phyloP scores from a whole-genome alignment of 768 basidiomycete genomes.

The Tephrocybe sp. region DNA sequence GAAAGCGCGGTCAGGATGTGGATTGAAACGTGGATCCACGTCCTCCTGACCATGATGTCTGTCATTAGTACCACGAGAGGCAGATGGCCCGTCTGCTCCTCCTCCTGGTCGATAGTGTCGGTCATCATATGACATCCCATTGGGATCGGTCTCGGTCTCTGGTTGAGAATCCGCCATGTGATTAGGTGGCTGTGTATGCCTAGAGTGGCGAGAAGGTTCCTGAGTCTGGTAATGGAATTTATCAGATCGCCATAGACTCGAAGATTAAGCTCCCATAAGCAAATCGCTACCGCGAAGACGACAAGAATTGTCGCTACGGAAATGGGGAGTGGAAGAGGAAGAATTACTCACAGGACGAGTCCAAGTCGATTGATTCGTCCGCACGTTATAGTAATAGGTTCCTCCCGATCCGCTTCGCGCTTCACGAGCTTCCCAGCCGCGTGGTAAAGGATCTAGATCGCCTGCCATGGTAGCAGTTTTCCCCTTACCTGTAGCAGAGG shows the following conservation, averaged over 20 bases:
- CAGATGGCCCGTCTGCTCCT: slow-evolving; percentile 18
- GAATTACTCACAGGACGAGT: slow-evolving; percentile 39
- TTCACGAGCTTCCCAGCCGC: slow-evolving; percentile 58
- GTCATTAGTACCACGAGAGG: slow-evolving; percentile 18
- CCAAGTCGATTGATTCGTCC: slow-evolving; percentile 60
- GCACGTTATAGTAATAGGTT: slow-evolving; percentile 56
- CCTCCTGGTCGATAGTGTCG: slow-evolving; percentile 60
- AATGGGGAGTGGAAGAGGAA: slow-evolving; percentile 22
- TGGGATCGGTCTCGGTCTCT: slow-evolving; percentile 13
- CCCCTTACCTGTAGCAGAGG: slow-evolving; percentile 17
- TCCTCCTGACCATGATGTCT: slow-evolving; percentile 20
- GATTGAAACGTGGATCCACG: slow-evolving; percentile 16
- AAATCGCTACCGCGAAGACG: slow-evolving; percentile 23
- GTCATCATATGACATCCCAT: slow-evolving; percentile 51
- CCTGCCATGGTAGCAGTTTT: slow-evolving; percentile 17
- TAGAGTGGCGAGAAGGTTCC: slow-evolving; percentile 19
- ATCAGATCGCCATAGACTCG: slow-evolving; percentile 28
- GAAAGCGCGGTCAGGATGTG: slow-evolving; percentile 15
- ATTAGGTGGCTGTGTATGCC: slow-evolving; percentile 15
- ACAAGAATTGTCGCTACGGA: slow-evolving; percentile 22
- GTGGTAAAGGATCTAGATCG: slow-evolving; percentile 39
- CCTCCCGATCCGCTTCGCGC: slow-evolving; percentile 45
- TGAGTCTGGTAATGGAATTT: slow-evolving; percentile 25
- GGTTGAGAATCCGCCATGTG: slow-evolving; percentile 13
- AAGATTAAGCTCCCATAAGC: slow-evolving; percentile 21